A percentile compares a stretch with the other conserved stretches of the same genome.
Evolutionary conservation across 805 yeast genomes (phyloP).

Genomic region (Yarrowia sp.): DNA sequence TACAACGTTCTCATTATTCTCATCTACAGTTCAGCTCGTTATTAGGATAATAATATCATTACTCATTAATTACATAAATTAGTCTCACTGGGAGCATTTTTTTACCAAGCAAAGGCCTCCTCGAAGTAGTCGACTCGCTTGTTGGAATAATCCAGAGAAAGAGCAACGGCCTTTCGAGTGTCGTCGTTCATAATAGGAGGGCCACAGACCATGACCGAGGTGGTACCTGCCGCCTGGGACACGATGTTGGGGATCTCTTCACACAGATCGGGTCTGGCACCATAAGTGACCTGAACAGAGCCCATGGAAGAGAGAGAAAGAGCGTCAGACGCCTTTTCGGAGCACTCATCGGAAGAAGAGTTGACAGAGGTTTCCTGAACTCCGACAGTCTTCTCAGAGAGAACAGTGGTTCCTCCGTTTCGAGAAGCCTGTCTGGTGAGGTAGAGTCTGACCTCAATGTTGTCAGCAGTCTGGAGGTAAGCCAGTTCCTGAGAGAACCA

Average conservation of each 20-base stretch:
- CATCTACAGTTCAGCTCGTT: too few species aligned
- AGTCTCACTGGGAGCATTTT: neutral
- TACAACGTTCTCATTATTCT: too few species aligned
- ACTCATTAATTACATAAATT: neutral
- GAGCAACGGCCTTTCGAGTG: slow-evolving; percentile 49
- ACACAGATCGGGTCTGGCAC: slow-evolving; percentile 2
- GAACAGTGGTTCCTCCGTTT: neutral
- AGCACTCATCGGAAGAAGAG: slow-evolving; percentile 5
- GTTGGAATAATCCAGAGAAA: slow-evolving; percentile 42
- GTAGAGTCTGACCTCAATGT: slow-evolving; percentile 20
- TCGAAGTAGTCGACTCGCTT: slow-evolving; percentile 64
- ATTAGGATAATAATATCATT: neutral
- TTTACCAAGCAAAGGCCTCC: slow-evolving; percentile 68
- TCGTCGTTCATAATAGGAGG: slow-evolving; percentile 59
- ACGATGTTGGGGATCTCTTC: slow-evolving; percentile 14
- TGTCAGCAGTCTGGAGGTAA: slow-evolving; percentile 8
- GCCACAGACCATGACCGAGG: slow-evolving; percentile 63
- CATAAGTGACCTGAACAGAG: slow-evolving; percentile 4
- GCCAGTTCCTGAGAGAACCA: slow-evolving; percentile 50
- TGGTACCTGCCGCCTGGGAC: slow-evolving; percentile 42
- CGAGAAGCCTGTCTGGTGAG: slow-evolving; percentile 14
- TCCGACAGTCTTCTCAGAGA: slow-evolving; percentile 11
- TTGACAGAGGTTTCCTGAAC: neutral
- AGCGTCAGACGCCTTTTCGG: slow-evolving; percentile 8
- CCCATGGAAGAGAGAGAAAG: slow-evolving; percentile 2